Conservation (phyloP, 805 yeast species). For the Hanseniaspora thailandica region DNA sequence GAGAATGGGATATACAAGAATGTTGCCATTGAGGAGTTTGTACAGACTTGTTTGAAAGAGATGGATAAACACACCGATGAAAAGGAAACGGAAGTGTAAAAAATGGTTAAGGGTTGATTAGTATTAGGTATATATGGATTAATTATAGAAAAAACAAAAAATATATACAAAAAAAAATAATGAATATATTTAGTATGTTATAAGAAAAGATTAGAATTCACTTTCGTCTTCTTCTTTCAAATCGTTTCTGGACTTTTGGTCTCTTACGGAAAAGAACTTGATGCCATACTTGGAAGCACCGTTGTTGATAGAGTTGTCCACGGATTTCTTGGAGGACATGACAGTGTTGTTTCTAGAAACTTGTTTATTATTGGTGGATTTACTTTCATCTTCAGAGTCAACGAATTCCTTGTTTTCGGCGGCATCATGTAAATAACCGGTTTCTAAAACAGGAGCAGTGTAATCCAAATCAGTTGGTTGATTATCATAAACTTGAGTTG, state of each 20-base stretch:
- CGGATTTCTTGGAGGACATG: slow-evolving; percentile 11
- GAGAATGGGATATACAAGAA: slow-evolving; percentile 51
- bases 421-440: background rate
- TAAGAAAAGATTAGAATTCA: background rate
- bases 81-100: background rate
- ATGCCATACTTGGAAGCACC: slow-evolving; percentile 39
- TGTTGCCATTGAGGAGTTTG: slow-evolving; percentile 53
- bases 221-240: slow-evolving; percentile 33
- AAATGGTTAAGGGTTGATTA: background rate
- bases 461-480: background rate
- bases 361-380: slow-evolving; percentile 10
- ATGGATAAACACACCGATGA: slow-evolving; percentile 2
- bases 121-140: background rate
- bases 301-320: slow-evolving; percentile 19
- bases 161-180: background rate
- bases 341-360: slow-evolving; percentile 16
- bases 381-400: slow-evolving; percentile 9
- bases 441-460: background rate
- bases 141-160: background rate
- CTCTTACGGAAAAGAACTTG: slow-evolving; percentile 65
- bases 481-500: background rate
- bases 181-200: background rate
- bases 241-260: slow-evolving; percentile 31
- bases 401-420: background rate
- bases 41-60: slow-evolving; percentile 24